Evolutionary conservation across 1,139 yeast genomes (phyloP), one percentile per base, ranked within the genome.

Genomic region (Lodderomyces margitis): DNA sequence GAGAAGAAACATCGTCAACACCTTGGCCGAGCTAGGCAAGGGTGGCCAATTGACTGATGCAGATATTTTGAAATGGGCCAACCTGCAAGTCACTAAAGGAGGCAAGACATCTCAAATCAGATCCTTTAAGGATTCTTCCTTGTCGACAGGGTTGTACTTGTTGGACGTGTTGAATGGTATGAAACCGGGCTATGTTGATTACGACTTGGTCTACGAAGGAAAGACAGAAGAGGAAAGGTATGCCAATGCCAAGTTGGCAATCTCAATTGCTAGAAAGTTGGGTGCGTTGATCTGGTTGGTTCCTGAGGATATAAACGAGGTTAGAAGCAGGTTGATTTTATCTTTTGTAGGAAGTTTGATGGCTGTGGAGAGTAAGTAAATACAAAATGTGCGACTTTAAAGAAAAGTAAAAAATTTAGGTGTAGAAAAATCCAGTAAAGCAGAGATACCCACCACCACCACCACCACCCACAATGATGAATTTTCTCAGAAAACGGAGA

Each of bases 271-370:
- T 28, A 86, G 99, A 77, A 92, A 94, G 66, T 71, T 92, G 53
- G 99, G 99, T 46, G 98, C 97, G 35, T 80, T 94, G 62, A 92
- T 92, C 56, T 92, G 98, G 97, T 76, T 92, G 56, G 96, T 92
- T 21, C 99, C 99, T n/a, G 99, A 92, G 66, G 99, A 92, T 70
- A 92, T 92, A 57, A 87, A 83, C 55, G 98, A 91, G 68, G 97
- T 94, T 34, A 85, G 98, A 68, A 75, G 95, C 39, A 82, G 98
- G 64, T 81, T 92, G 69, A 86, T 92, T 44, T 78, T 91, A 61
- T 89, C 98, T 1, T 92, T 92, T 62, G 88, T 92, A 46, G 98
- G 97, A 45, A 87, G 96, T 46, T 80, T 92, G 65, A 92, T 92
- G 98, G 66, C 68, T 24, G 67, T 71, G 41, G 62, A 58, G 40